Evolutionary conservation across 1,284 basidiomycete species (phyloP), one percentile per base, ranked within the genome.

Genomic region (Trichosporon ovoides): DNA sequence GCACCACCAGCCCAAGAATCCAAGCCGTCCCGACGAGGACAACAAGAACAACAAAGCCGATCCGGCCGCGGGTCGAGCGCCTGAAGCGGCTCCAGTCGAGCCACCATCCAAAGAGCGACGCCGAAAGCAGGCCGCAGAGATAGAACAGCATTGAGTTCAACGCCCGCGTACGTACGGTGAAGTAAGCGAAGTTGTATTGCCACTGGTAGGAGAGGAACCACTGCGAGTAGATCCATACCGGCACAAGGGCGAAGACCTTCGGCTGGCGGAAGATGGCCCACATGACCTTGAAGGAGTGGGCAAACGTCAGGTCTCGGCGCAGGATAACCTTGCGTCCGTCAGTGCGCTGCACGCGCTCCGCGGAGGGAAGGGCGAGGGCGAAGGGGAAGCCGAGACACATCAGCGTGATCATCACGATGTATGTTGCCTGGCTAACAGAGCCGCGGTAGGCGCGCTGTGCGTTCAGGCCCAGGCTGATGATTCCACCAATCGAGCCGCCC

Each of bases 181-280:
- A 43, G 40, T 43, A 43, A 7, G 40, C 40, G n/a, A 43, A 43
- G 40, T 43, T 43, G 40, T 43, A 43, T 18, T 43, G 40, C 40
- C 40, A 43, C 40, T 43, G 40, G 40, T 43, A 43, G 3, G 40
- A 43, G 18, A 43, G 18, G 40, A 43, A 43, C 40, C 40, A 43
- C 11, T 43, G 40, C 40, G 40, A 16, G 19, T 43, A 43, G 40
- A 43, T 43, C 12, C 18, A 43, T 3, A 43, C 10, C 7, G 40
- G 40, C 3, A 19, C 11, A 7, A 43, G 4, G 11, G 40, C 40
- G 16, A 43, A 18, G n/a, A 43, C 22, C 40, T 43, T 20, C n/a
- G 40, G 40, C 18, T 20, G 10, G 10, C 11, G 10, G 3, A 43
- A 22, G 40, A 43, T 43, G 4, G n/a, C 40, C 40, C 40, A 43